Evolutionary conservation across 805 yeast species (phyloP).

Genomic region (Citeromyces matritensis): DNA sequence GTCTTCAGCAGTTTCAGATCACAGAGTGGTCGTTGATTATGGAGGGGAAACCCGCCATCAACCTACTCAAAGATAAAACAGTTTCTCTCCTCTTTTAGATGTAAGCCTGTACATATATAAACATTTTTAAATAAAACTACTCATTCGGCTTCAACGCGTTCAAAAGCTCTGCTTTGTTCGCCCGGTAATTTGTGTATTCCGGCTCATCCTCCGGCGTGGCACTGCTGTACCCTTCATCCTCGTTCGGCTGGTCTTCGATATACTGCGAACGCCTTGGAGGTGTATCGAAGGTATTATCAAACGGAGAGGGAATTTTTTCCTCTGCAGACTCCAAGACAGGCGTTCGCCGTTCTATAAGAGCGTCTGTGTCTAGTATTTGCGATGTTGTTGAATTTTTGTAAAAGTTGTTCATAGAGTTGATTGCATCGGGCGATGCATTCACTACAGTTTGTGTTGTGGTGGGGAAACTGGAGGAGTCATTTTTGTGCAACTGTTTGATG

Average conservation of each 20-base stretch:
- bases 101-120: background rate
- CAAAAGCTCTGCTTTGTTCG: conserved; percentile 23
- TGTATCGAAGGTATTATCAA: no score
- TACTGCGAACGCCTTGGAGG: no score
- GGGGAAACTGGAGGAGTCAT: conserved; percentile 5
- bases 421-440: conserved; percentile 4
- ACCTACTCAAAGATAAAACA: conserved; percentile 32
- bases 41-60: conserved; percentile 22
- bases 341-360: no score
- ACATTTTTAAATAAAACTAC: background rate
- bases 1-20: conserved; percentile 40
- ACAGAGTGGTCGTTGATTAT: conserved; percentile 47
- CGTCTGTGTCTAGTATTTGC: no score
- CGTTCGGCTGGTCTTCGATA: no score
- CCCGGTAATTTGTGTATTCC: conserved; percentile 25
- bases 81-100: conserved; percentile 11
- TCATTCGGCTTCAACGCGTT: conserved; percentile 22
- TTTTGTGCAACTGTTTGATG: conserved; percentile 3
- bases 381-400: no score
- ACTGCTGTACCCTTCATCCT: background rate
- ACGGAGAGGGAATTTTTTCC: no score
- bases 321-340: no score
- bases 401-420: conserved; percentile 2
- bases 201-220: conserved; percentile 9
- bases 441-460: conserved; percentile 3